phyloP scores from a whole-genome alignment of 306 rosid genomes.

The Trichosanthes cucumerina region DNA sequence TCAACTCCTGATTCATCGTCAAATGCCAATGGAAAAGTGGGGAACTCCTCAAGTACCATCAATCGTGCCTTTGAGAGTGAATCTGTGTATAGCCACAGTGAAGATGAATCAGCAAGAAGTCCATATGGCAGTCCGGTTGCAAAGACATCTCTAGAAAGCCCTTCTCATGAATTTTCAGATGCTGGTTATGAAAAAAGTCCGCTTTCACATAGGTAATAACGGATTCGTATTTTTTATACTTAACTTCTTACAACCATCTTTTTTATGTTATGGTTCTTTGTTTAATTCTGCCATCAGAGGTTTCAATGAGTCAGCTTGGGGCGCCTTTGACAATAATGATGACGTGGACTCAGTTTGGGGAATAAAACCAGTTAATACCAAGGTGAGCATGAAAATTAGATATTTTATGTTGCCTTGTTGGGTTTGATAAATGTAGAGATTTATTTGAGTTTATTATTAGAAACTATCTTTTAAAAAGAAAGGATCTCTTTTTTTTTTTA shows the following conservation, averaged over 20 bases:
- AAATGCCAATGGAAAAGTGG: conserved; percentile 37
- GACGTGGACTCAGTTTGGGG: conserved; percentile 91
- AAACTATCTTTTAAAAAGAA: no score
- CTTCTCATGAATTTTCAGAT: conserved; percentile 44
- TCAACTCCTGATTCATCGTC: conserved; percentile 39
- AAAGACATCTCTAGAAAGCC: conserved; percentile 52
- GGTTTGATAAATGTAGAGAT: background rate
- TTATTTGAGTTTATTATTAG: background rate
- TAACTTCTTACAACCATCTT: background rate
- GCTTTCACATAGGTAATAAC: conserved; percentile 50
- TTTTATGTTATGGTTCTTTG: conserved; percentile 5
- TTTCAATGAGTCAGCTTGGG: conserved; percentile 86
- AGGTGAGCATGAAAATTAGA: conserved; percentile 35
- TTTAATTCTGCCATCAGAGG: conserved; percentile 37
- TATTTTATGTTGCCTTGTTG: background rate
- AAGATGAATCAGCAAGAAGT: conserved; percentile 58
- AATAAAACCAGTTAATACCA: conserved; percentile 43
- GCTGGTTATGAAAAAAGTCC: conserved; percentile 43
- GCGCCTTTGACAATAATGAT: conserved; percentile 75
- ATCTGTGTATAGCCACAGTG: conserved; percentile 50
- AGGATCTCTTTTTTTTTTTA: no score
- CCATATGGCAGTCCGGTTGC: conserved; percentile 59
- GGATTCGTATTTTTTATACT: background rate
- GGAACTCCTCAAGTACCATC: conserved; percentile 23
- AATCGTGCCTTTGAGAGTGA: conserved; percentile 50